Percentiles rank a stretch among this genome's conserved stretches.
Evolutionary conservation across 2,329 filamentous ascomycete species (phyloP).

Genomic region (Colletotrichum eleusines): DNA sequence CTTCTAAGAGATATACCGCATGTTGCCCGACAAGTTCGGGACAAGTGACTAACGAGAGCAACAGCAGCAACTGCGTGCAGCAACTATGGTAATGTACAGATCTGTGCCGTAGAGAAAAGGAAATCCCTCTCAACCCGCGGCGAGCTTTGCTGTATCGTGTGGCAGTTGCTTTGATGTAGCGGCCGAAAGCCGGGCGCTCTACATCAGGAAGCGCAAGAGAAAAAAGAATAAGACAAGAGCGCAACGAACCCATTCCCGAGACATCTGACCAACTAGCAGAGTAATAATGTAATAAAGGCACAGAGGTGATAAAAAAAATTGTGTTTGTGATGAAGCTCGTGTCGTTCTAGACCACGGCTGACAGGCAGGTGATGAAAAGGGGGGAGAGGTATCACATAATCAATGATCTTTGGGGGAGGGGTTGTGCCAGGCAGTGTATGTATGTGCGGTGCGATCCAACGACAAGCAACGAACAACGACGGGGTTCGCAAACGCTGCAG

Average conservation of each 20-base stretch:
- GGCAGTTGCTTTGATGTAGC: conserved; percentile 49
- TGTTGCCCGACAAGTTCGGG: conserved; percentile 38
- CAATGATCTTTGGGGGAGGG: conserved; percentile 40
- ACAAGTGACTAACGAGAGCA: conserved; percentile 44
- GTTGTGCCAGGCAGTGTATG: conserved; percentile 42
- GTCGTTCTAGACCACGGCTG: conserved; percentile 40
- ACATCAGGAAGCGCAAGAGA: conserved; percentile 38
- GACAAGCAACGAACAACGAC: conserved; percentile 43
- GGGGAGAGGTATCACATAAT: conserved; percentile 51
- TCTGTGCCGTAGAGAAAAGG: conserved; percentile 54
- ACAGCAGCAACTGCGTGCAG: conserved; percentile 58
- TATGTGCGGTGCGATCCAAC: conserved; percentile 43
- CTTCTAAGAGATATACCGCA: conserved; percentile 39
- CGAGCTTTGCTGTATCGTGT: conserved; percentile 54
- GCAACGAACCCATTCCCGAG: conserved; percentile 51
- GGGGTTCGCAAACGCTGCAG: conserved; percentile 53
- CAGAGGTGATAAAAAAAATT: conserved; percentile 37
- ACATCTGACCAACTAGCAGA: conserved; percentile 42
- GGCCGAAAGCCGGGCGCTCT: conserved; percentile 48
- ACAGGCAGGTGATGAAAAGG: conserved; percentile 37
- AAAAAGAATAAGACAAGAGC: conserved; percentile 43
- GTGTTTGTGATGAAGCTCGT: conserved; percentile 40
- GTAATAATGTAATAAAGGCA: conserved; percentile 40
- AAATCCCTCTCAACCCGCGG: conserved; percentile 53
- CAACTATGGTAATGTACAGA: conserved; percentile 69